Percentiles rank a stretch among this genome's conserved stretches.
These are phyloP conservation scores for Stevia rebaudiana DNA, from an alignment of 140 eudicot genomes.

Conservation along the genomic window DNA sequence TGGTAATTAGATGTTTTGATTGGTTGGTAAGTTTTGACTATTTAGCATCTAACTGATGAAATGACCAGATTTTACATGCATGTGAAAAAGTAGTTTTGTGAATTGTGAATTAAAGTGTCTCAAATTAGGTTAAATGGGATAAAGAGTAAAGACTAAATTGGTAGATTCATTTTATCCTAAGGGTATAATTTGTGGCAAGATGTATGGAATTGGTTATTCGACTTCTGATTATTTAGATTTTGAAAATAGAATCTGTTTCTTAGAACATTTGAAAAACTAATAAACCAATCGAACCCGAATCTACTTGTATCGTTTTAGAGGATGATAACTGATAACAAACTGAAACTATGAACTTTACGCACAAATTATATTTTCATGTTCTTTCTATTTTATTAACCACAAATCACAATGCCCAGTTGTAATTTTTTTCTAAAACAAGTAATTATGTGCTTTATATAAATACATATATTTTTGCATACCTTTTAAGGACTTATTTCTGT, in stretches of 20 bases:
- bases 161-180: neutral
- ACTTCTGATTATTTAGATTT: neutral
- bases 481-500: slow-evolving; percentile 7
- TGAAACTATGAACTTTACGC: neutral
- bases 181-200: neutral
- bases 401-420: neutral
- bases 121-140: neutral
- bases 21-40: neutral
- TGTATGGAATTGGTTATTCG: neutral
- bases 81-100: neutral
- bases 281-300: neutral
- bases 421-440: neutral
- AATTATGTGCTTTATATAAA: neutral
- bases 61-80: neutral
- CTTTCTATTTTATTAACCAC: neutral
- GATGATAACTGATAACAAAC: neutral
- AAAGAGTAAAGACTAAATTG: neutral
- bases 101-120: neutral
- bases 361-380: neutral
- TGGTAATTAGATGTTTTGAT: neutral
- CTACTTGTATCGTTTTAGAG: too few species aligned
- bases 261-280: neutral
- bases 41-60: neutral
- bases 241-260: neutral
- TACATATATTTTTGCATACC: neutral